phyloP scores from a whole-genome alignment of 2,329 filamentous ascomycete species.

The Fusarium sp. region DNA sequence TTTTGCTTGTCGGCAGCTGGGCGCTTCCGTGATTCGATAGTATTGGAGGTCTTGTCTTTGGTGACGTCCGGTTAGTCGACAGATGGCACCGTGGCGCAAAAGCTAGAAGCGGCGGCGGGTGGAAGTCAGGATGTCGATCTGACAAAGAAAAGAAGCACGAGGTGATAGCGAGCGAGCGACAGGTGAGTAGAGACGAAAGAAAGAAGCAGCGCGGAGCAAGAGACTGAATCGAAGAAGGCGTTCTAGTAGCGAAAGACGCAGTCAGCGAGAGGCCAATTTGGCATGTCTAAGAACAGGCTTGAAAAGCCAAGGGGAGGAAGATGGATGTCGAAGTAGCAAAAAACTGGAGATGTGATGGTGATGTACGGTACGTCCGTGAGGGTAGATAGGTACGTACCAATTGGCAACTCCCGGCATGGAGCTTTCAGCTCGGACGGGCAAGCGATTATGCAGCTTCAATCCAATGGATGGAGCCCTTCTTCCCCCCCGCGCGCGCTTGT shows the following conservation, averaged over 20 bases:
- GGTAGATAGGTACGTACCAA: constrained; percentile 33
- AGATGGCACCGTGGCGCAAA: constrained; percentile 39
- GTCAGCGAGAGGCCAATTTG: constrained; percentile 27
- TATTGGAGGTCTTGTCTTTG: constrained; percentile 32
- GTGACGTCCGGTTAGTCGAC: constrained; percentile 26
- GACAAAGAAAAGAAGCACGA: constrained; percentile 26
- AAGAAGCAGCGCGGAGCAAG: constrained; percentile 1
- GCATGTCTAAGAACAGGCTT: constrained; percentile 12
- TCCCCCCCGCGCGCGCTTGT: not conserved
- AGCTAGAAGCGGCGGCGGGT: constrained; percentile 14
- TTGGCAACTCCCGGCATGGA: constrained; percentile 20
- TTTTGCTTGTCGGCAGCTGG: constrained; percentile 24
- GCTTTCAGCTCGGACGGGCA: constrained; percentile 11
- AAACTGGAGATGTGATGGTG: constrained; percentile 27
- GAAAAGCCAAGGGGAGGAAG: constrained; percentile 10
- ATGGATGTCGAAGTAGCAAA: constrained; percentile 12
- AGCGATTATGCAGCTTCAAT: constrained; percentile 11
- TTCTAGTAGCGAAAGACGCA: constrained; percentile 19
- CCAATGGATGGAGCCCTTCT: constrained; percentile 4
- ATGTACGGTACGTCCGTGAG: constrained; percentile 26
- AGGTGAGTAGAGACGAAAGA: constrained; percentile 8
- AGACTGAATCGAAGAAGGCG: constrained; percentile 5
- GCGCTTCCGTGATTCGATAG: constrained; percentile 28
- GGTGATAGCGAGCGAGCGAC: constrained; percentile 28
- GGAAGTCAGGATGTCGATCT: constrained; percentile 27